Base-by-base conservation (phyloP, 495 filamentous ascomycete species). In the Pseudoneurospora amorphoporcata region DNA sequence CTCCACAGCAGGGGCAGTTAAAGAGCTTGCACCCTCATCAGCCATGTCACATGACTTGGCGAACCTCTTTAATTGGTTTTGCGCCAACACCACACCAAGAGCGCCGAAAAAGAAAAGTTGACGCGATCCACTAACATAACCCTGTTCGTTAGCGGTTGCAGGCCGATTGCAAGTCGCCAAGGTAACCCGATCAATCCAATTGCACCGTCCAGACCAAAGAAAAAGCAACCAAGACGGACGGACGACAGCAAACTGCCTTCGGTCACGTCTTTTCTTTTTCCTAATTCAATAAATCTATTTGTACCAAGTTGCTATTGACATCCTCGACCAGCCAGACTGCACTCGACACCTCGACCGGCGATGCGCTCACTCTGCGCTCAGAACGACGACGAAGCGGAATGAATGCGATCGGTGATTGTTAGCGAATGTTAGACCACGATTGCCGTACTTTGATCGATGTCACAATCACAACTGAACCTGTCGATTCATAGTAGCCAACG, bases 41-140 rank as follows among this genome's bases (percentile, higher is more conserved):
- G 29, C 39, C 0, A 29, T 38, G 43, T 76, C 79, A 81, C 53
- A 69, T 81, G 79, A 81, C 69, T 41, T 41, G 77, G 79, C 74
- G 78, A 29, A 16, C 14, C 3, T 14, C 7, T 76, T 76, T 75
- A 76, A 79, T 75, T 73, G 74, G 69, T 71, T 75, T 71, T 69
- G 39, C 70, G 42, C 70, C 17, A 68, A 71, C 53, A 58, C 41
- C 23, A 35, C 70, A 19, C 29, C 32, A 40, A 65, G 53, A 0
- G 14, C 23, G 8, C 8, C 29, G 0, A 65, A 37, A 65, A 35
- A 35, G 53, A 29, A 35, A 65, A 35, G 29, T 35, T 4, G 53
- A 65, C 53, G 53, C 29, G 53, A 35, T 65, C 29, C 14, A 12
- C 29, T 65, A 65, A 37, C 53, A 65, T 65, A 65, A 65, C 53